Percentiles rank a stretch among this genome's conserved stretches.
Evolutionary conservation across 1,284 basidiomycete genomes (phyloP).

Genomic region (Schizopora paradoxa): DNA sequence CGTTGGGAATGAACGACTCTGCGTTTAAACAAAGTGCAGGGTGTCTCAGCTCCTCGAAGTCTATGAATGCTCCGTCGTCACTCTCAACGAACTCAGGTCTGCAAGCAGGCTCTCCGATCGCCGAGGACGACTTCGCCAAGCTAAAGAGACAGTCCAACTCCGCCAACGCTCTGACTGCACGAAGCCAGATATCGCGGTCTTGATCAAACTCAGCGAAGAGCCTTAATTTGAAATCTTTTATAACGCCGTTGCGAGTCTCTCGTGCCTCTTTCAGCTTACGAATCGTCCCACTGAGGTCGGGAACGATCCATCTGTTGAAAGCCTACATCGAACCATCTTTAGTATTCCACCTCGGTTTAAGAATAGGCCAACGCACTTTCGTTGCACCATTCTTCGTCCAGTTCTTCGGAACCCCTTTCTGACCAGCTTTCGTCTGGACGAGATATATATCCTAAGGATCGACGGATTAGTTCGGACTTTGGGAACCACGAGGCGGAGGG

Average conservation of each 20-base stretch:
- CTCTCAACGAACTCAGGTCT: constrained; percentile 84
- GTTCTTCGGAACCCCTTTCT: constrained; percentile 66
- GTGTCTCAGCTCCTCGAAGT: constrained; percentile 82
- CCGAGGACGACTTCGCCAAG: constrained; percentile 83
- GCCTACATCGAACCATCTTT: constrained; percentile 39
- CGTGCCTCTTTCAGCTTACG: constrained; percentile 86
- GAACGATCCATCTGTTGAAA: constrained; percentile 71
- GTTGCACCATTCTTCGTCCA: constrained; percentile 85
- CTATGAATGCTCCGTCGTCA: constrained; percentile 64
- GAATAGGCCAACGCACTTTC: constrained; percentile 46
- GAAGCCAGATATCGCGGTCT: constrained; percentile 76
- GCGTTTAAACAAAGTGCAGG: constrained; percentile 68
- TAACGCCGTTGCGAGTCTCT: constrained; percentile 74
- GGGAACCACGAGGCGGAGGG: not conserved
- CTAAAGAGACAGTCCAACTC: constrained; percentile 94
- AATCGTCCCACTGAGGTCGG: constrained; percentile 64
- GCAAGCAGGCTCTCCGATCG: constrained; percentile 90
- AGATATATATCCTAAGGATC: constrained; percentile 76
- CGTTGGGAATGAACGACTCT: constrained; percentile 89
- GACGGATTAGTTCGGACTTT: not conserved
- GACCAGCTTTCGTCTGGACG: constrained; percentile 60
- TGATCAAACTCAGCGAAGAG: constrained; percentile 83
- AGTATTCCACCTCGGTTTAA: constrained; percentile 5
- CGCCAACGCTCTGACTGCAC: constrained; percentile 72
- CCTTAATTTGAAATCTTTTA: constrained; percentile 79